Evolutionary conservation across 2,329 filamentous ascomycete genomes (phyloP).

Genomic region (Fonsecaea nubica): DNA sequence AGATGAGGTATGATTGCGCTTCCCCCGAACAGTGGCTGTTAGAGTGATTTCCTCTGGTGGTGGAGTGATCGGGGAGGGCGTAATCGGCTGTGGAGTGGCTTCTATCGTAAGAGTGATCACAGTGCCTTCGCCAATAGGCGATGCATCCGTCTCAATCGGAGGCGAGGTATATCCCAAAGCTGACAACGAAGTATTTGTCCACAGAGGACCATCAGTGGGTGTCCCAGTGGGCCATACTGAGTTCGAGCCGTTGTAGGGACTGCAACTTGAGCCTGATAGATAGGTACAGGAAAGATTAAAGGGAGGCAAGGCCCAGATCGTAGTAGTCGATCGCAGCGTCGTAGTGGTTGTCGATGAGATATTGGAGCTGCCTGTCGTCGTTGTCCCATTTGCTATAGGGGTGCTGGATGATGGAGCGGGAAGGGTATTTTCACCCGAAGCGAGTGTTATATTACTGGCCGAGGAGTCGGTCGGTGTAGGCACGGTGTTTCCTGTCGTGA

Average conservation of each 20-base stretch:
- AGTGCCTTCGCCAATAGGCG: not conserved
- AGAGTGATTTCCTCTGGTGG: constrained; percentile 24
- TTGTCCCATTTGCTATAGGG: not conserved
- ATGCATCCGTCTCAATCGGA: constrained; percentile 2
- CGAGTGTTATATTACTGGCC: not conserved
- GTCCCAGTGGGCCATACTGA: constrained; percentile 1
- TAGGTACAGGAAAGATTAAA: constrained; percentile 10
- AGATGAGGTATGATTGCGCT: constrained; percentile 1
- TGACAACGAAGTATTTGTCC: constrained; percentile 18
- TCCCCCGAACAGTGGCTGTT: constrained; percentile 16
- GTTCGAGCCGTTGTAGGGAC: constrained; percentile 7
- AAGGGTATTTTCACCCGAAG: constrained; percentile 1
- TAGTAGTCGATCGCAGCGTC: constrained; percentile 8
- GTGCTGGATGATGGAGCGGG: constrained; percentile 3
- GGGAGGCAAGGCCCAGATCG: constrained; percentile 1
- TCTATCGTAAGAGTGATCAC: constrained; percentile 25
- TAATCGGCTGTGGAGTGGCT: constrained; percentile 10
- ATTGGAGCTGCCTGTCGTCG: constrained; percentile 4
- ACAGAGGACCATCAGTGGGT: constrained; percentile 8
- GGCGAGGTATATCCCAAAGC: constrained; percentile 3
- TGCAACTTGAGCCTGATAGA: constrained; percentile 17
- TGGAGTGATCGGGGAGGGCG: constrained; percentile 19
- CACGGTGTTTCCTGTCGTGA: not conserved
- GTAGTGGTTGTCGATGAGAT: constrained; percentile 1
- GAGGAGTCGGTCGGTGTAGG: not conserved